phyloP scores from a whole-genome alignment of 495 filamentous ascomycete species.

The Neurospora tetrasperma region DNA sequence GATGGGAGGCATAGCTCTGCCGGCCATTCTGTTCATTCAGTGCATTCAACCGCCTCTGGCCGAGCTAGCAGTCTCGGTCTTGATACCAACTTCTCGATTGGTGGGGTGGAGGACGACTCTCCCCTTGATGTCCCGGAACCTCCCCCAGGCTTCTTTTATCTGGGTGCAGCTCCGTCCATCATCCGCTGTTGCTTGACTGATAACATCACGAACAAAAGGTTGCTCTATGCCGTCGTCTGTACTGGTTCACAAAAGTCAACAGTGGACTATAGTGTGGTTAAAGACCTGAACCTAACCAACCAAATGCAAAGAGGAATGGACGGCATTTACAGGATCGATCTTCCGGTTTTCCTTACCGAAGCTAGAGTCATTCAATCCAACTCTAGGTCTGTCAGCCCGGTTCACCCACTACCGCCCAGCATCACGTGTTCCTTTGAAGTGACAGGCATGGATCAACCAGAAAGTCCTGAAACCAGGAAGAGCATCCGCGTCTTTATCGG shows the following conservation, averaged over 20 bases:
- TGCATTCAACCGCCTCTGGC: constrained; percentile 55
- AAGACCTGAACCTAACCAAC: constrained; percentile 57
- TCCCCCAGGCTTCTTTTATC: constrained; percentile 68
- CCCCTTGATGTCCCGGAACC: constrained; percentile 57
- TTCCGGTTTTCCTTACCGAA: constrained; percentile 82
- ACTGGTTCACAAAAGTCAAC: constrained; percentile 82
- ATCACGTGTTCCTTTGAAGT: constrained; percentile 72
- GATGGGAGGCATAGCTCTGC: constrained; percentile 93
- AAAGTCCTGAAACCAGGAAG: constrained; percentile 37
- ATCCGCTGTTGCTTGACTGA: constrained; percentile 90
- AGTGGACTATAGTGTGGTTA: constrained; percentile 60
- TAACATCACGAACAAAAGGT: constrained; percentile 72
- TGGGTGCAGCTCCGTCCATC: constrained; percentile 83
- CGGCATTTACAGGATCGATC: constrained; percentile 55
- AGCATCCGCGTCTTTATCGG: constrained; percentile 74
- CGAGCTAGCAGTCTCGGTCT: constrained; percentile 75
- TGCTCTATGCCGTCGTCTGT: constrained; percentile 87
- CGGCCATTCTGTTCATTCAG: constrained; percentile 65
- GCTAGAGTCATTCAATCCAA: constrained; percentile 70
- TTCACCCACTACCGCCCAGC: constrained; percentile 61
- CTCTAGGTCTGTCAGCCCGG: constrained; percentile 61
- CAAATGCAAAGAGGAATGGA: constrained; percentile 53
- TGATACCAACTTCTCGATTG: constrained; percentile 58
- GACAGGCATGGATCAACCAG: constrained; percentile 37
- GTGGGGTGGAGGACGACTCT: constrained; percentile 52